Evolutionary conservation across 768 basidiomycete genomes (phyloP).

Genomic region (Podaxis sp.): DNA sequence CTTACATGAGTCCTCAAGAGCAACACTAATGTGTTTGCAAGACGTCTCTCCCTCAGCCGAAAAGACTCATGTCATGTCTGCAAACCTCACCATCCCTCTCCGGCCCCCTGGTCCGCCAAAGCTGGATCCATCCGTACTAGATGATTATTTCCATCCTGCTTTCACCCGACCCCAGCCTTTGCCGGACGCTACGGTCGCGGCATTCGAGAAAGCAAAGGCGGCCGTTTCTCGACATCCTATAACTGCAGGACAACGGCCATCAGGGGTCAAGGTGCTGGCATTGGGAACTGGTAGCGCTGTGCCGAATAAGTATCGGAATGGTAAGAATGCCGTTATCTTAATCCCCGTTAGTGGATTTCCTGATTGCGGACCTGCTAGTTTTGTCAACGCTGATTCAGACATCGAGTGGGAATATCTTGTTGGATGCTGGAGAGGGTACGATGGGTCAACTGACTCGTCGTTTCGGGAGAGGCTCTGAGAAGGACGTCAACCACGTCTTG

Average conservation of each 20-base stretch:
- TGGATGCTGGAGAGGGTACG: conserved; percentile 91
- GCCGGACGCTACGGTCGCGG: conserved; percentile 25
- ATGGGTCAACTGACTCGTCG: conserved; percentile 83
- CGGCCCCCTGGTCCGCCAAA: conserved; percentile 43
- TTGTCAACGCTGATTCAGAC: conserved; percentile 75
- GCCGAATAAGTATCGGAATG: conserved; percentile 85
- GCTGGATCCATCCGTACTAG: conserved; percentile 24
- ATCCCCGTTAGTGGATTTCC: neutral
- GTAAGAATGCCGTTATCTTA: conserved; percentile 31
- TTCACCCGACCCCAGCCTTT: conserved; percentile 22
- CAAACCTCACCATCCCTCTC: conserved; percentile 37
- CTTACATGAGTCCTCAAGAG: neutral
- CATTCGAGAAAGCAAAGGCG: conserved; percentile 35
- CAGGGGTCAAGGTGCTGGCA: conserved; percentile 56
- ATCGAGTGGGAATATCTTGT: conserved; percentile 71
- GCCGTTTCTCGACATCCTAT: conserved; percentile 21
- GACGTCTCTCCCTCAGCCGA: conserved; percentile 43
- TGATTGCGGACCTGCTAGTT: conserved; percentile 35
- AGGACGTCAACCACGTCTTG: conserved; percentile 54
- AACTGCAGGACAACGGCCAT: conserved; percentile 6
- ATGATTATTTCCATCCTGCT: conserved; percentile 38
- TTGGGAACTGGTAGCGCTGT: conserved; percentile 88
- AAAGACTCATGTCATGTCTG: conserved; percentile 36
- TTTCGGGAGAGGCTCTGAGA: conserved; percentile 49
- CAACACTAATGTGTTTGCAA: conserved; percentile 14